Base-by-base conservation (phyloP, 2,329 filamentous ascomycete species). In the Talaromyces sp. region DNA sequence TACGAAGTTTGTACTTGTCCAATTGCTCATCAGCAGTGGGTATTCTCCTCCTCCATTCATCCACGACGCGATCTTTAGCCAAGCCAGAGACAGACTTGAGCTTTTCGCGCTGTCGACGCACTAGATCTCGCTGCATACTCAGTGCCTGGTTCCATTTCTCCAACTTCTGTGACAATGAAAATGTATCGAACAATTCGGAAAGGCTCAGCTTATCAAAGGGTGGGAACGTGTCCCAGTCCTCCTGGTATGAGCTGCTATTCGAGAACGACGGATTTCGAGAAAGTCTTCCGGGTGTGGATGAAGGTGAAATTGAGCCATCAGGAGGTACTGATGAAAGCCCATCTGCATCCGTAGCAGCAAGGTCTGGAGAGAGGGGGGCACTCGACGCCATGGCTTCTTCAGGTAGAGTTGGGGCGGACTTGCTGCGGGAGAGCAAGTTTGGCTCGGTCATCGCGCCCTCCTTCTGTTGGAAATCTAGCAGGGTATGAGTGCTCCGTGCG, bases 141-240 rank as follows among this genome's bases (percentile, higher is more conserved):
- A 98, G 83, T 40, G 90, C 89, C 69, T 86, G 89, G 72, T 97
- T 93, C 67, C 97, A 83, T 79, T 90, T 95, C 77, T 98, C 95
- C 21, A 99, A 84, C 69, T 93, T 90, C 71, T 96, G 90, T 1
- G 92, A 89, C 35, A 99, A 82, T 5, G 93, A 91, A 66, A 99
- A 78, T 74, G 97, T 98, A 77, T 97, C 93, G 67, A 99, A 85
- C 56, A 99, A 83, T 73, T 99, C 95, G 70, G 99, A 92, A 63
- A 98, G 86, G 42, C 90, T 93, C 60, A 99, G 82, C 58, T 92
- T 90, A 75, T 99, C 95, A 25, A 97, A 81, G 0, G 93, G 93
- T 9, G 93, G 91, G 66, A 96, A 90, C 23, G 86, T 82, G 66
- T 96, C 92, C 85, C 91, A 95, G 73, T 93, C 92, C 69, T 95